These are phyloP conservation scores for Botryotinia calthae DNA, from an alignment of 2,329 filamentous ascomycete genomes.

Conservation along the genomic window DNA sequence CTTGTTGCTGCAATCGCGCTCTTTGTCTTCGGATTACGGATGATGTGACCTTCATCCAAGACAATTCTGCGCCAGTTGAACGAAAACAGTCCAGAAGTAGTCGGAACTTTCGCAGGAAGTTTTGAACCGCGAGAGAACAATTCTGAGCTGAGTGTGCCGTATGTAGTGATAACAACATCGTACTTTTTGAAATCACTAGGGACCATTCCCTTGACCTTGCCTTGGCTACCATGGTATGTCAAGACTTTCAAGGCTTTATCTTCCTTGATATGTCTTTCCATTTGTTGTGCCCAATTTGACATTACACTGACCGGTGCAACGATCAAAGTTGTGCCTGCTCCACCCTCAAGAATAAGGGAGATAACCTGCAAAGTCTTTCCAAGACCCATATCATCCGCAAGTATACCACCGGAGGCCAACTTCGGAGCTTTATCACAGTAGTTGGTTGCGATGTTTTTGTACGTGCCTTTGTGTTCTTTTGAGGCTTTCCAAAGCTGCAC, in stretches of 20 bases:
- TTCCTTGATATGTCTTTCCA: slow-evolving; percentile 65
- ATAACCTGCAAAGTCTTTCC: slow-evolving; percentile 89
- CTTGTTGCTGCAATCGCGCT: slow-evolving; percentile 65
- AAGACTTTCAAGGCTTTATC: slow-evolving; percentile 64
- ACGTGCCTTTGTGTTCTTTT: slow-evolving; percentile 44
- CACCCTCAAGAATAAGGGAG: slow-evolving; percentile 63
- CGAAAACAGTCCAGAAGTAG: slow-evolving; percentile 55
- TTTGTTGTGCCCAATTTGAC: slow-evolving; percentile 86
- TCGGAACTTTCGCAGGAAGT: slow-evolving; percentile 42
- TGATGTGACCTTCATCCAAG: slow-evolving; percentile 79
- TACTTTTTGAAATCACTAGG: slow-evolving; percentile 59
- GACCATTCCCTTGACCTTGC: slow-evolving; percentile 50
- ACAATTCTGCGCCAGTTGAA: slow-evolving; percentile 76
- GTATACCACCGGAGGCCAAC: slow-evolving; percentile 75
- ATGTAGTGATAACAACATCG: slow-evolving; percentile 80
- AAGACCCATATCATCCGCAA: slow-evolving; percentile 92
- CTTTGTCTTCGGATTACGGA: slow-evolving; percentile 75
- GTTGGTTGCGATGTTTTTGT: slow-evolving; percentile 69
- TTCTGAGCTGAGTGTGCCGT: slow-evolving; percentile 71
- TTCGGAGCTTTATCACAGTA: slow-evolving; percentile 60
- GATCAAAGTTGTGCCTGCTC: slow-evolving; percentile 67
- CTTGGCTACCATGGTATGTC: slow-evolving; percentile 67
- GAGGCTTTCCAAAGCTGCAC: slow-evolving; percentile 75
- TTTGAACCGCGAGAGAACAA: slow-evolving; percentile 50
- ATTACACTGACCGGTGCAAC: slow-evolving; percentile 81